Base-by-base conservation (phyloP, 441 rosid genomes). In the Mallotus japonicus region DNA sequence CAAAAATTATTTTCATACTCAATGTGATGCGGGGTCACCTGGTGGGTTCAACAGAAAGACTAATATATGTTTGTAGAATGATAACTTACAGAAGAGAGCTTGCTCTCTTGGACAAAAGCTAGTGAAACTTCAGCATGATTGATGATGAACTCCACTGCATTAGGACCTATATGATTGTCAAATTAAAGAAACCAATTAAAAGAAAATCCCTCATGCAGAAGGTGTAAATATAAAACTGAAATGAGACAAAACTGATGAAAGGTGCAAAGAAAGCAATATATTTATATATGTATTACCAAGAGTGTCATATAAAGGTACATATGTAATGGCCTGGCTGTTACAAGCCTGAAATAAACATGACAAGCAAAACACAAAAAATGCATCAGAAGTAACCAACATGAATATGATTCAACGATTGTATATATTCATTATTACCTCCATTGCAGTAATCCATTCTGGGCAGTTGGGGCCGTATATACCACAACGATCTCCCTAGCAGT, bases 121-220 rank as follows among this genome's bases (percentile, higher is more conserved):
- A 92, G 67, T 0, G 94, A 88, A 83, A 94, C 85, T 84, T 90
- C 95, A 8, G 97, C 97, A 69, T 94, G 99, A 73, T 94, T 94
- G 54, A 90, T 83, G 82, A 92, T 88, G 78, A 92, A 92, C 82
- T 90, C 97, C 71, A 95, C 95, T 16, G 97, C 99, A 73, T 91
- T 86, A 62, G 93, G 83, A n/a, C 97, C 98, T 95, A 85, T 8
- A 8, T 77, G 40, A 3, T 37, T 37, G 40, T 19, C 65, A 42
- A 1, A 28, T 28, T 28, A 28, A 20, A 51, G 65, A 53, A 6
- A 13, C 47, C 20, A 69, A 50, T 19, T 65, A 46, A 22, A 34
- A 54, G 13, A 47, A 37, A 37, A 37, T 37, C 40, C 40, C 40
- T 37, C 40, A 37, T 37, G 40, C 40, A 37, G 6, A 37, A 37